These are phyloP conservation scores for Baorangia bicolor DNA, from an alignment of 768 basidiomycete species.

Conservation along the genomic window DNA sequence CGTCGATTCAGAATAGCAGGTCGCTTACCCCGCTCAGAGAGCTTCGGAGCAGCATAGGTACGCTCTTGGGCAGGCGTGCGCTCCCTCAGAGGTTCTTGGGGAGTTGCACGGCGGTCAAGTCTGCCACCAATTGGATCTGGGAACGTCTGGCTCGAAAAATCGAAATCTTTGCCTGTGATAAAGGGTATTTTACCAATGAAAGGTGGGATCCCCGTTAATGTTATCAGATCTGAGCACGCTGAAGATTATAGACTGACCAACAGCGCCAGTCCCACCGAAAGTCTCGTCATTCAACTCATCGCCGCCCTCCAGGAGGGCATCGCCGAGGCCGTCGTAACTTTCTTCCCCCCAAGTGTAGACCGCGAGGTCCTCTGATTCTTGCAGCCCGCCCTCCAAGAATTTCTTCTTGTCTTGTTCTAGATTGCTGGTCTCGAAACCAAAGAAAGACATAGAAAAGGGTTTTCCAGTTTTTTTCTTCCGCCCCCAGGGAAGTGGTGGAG, in stretches of 20 bases:
- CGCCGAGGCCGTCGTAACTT: conserved; percentile 85
- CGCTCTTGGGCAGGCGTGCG: conserved; percentile 31
- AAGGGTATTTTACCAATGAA: neutral
- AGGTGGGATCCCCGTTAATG: conserved; percentile 1
- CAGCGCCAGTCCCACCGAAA: conserved; percentile 68
- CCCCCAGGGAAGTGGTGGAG: conserved; percentile 17
- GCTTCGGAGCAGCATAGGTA: conserved; percentile 11
- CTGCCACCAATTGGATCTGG: conserved; percentile 20
- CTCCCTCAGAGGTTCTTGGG: conserved; percentile 26
- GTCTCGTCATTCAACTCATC: conserved; percentile 98
- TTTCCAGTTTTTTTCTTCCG: conserved; percentile 11
- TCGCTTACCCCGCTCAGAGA: conserved; percentile 31
- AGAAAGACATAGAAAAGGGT: conserved; percentile 67
- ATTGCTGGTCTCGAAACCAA: conserved; percentile 65
- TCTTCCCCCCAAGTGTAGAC: conserved; percentile 94
- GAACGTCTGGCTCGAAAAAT: conserved; percentile 61
- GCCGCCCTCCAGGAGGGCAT: conserved; percentile 81
- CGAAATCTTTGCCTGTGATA: conserved; percentile 81
- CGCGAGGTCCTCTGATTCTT: conserved; percentile 77
- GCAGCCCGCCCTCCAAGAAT: conserved; percentile 46
- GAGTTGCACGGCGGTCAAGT: conserved; percentile 19
- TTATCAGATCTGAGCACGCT: conserved; percentile 13
- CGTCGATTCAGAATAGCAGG: conserved; percentile 6
- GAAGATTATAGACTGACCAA: conserved; percentile 58
- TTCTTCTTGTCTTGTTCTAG: conserved; percentile 64